phyloP scores from a whole-genome alignment of 371 early-diverging fungal species.

The Mortierella sp. region DNA sequence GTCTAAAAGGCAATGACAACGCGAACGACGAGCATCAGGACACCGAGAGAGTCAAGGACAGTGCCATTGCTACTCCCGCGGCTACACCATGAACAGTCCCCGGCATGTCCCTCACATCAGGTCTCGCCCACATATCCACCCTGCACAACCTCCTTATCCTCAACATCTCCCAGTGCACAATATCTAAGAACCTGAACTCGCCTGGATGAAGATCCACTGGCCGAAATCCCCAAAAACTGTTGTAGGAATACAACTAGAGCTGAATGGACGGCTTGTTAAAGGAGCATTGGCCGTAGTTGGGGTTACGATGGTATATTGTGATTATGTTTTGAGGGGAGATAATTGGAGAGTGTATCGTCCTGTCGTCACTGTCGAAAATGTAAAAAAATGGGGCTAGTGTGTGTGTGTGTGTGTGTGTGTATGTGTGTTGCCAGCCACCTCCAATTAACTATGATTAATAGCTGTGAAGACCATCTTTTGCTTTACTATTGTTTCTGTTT shows the following conservation, averaged over 20 bases:
- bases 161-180: constrained; percentile 15
- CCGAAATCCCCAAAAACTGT: neutral
- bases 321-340: neutral
- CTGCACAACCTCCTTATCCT: neutral
- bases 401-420: too few species aligned
- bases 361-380: neutral
- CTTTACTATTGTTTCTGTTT: too few species aligned
- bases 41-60: neutral
- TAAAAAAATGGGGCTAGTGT: too few species aligned
- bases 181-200: constrained; percentile 12
- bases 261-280: too few species aligned
- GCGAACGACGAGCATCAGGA: neutral
- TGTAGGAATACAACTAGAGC: neutral
- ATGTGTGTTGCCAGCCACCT: too few species aligned
- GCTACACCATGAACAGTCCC: neutral
- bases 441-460: too few species aligned
- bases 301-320: neutral
- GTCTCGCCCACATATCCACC: constrained; percentile 12
- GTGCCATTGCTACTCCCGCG: neutral
- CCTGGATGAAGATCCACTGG: constrained; percentile 32
- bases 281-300: neutral
- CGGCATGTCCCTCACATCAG: constrained; percentile 18
- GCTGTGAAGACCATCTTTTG: too few species aligned
- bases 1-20: neutral
- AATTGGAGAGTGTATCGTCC: neutral